phyloP scores from a whole-genome alignment of 2,329 filamentous ascomycete genomes.

The Whalleya microplaca region DNA sequence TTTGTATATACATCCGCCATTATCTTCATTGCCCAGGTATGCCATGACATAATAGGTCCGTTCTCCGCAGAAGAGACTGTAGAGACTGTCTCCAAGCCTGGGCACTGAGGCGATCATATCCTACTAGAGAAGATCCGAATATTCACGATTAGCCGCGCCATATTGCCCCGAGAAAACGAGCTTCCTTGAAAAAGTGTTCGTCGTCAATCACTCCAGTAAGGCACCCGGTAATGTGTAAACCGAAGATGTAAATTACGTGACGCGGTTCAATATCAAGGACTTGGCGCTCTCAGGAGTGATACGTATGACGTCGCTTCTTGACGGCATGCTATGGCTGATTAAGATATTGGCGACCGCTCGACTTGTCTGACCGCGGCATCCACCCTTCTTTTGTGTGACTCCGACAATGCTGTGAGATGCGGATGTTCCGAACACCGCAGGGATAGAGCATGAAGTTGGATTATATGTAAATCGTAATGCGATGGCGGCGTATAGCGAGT shows the following conservation, averaged over 20 bases:
- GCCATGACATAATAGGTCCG: background rate
- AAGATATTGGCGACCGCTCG: background rate
- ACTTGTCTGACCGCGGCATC: too few relatives aligned
- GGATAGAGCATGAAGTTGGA: background rate
- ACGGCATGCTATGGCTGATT: background rate
- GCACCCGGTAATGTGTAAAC: background rate
- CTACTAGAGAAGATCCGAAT: slow-evolving; percentile 11
- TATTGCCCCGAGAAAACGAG: slow-evolving; percentile 15
- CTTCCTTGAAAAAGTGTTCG: slow-evolving; percentile 3
- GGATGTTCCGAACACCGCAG: background rate
- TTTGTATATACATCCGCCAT: background rate
- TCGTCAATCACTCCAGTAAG: slow-evolving; percentile 6
- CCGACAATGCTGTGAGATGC: background rate
- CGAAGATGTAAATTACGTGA: slow-evolving; percentile 1
- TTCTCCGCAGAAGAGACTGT: background rate
- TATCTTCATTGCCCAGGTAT: background rate
- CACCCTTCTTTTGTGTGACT: background rate
- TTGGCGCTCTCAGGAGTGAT: slow-evolving; percentile 13
- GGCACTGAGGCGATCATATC: background rate
- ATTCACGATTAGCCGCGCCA: slow-evolving; percentile 18
- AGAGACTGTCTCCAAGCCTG: background rate
- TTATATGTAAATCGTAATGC: background rate
- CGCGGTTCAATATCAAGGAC: slow-evolving; percentile 5
- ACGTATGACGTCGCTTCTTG: slow-evolving; percentile 4
- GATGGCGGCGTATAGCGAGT: background rate